Conservation (phyloP, 805 yeast genomes). For the Komagataella populi region DNA sequence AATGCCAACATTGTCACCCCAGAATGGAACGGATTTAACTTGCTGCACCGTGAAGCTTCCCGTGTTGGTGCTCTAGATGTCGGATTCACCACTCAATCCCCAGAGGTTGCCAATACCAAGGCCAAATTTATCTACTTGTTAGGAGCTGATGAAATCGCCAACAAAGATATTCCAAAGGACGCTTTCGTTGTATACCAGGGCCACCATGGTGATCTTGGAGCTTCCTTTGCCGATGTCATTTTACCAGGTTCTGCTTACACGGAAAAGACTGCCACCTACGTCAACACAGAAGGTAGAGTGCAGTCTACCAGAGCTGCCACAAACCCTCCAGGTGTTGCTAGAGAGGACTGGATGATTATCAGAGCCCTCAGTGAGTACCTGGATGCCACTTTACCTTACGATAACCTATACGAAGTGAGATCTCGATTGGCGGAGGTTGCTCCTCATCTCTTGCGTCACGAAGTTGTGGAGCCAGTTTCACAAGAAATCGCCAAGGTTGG, state of each 20-base stretch:
- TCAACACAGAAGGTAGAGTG: conserved; percentile 83
- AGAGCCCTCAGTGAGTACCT: conserved; percentile 75
- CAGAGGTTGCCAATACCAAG: conserved; percentile 29
- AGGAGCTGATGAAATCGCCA: conserved; percentile 72
- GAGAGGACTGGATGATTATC: conserved; percentile 85
- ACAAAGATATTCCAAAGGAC: conserved; percentile 62
- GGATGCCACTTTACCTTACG: conserved; percentile 61
- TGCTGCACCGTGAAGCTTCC: conserved; percentile 78
- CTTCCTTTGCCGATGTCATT: conserved; percentile 76
- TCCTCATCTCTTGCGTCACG: conserved; percentile 69
- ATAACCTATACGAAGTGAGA: conserved; percentile 55
- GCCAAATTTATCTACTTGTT: conserved; percentile 71
- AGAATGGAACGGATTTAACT: conserved; percentile 73
- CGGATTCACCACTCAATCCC: conserved; percentile 48
- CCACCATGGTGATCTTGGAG: conserved; percentile 86
- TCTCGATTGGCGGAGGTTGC: conserved; percentile 63
- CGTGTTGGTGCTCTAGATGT: conserved; percentile 78
- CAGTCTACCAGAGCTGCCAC: conserved; percentile 80
- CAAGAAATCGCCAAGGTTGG: conserved; percentile 44
- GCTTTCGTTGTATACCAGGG: conserved; percentile 87
- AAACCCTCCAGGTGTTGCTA: conserved; percentile 77
- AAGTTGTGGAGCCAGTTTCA: conserved; percentile 57
- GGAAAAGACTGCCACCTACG: conserved; percentile 73
- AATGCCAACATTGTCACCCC: conserved; percentile 46
- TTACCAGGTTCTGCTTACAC: conserved; percentile 85